Conservation (phyloP, 345 rosid species). For the Salix purpurea region DNA sequence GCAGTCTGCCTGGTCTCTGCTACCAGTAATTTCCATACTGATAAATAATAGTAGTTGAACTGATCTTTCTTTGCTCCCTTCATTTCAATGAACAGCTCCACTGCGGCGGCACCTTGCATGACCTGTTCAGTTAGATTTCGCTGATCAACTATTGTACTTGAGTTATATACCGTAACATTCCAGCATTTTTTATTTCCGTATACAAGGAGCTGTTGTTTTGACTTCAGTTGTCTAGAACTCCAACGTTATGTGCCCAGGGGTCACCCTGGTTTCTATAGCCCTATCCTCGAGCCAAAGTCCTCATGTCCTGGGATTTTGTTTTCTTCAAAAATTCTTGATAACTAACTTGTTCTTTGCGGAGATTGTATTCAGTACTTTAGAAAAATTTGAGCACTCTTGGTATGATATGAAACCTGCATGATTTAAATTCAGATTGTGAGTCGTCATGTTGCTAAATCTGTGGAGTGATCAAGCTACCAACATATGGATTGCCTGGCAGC, state of each 20-base stretch:
- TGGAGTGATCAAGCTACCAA: no score
- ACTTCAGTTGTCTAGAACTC: background rate
- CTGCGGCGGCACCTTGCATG: background rate
- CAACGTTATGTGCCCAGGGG: background rate
- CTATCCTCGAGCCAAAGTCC: background rate
- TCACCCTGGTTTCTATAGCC: background rate
- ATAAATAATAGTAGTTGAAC: constrained; percentile 22
- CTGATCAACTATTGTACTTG: background rate
- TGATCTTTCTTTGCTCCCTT: constrained; percentile 6
- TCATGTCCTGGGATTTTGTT: background rate
- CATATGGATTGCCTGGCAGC: no score
- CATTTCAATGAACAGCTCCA: background rate
- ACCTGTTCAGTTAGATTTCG: background rate
- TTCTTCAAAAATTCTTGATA: background rate
- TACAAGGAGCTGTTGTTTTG: background rate
- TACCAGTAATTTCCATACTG: constrained; percentile 8
- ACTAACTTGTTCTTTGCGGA: background rate
- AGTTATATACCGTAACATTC: background rate
- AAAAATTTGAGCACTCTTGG: background rate
- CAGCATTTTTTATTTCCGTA: background rate
- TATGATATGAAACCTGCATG: background rate
- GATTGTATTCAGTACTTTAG: background rate
- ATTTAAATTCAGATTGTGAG: background rate
- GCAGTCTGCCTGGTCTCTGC: constrained; percentile 7
- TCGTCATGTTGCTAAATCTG: background rate